Base-by-base conservation (phyloP, 352 stramenopile genomes). In the Phytophthora foliorum region DNA sequence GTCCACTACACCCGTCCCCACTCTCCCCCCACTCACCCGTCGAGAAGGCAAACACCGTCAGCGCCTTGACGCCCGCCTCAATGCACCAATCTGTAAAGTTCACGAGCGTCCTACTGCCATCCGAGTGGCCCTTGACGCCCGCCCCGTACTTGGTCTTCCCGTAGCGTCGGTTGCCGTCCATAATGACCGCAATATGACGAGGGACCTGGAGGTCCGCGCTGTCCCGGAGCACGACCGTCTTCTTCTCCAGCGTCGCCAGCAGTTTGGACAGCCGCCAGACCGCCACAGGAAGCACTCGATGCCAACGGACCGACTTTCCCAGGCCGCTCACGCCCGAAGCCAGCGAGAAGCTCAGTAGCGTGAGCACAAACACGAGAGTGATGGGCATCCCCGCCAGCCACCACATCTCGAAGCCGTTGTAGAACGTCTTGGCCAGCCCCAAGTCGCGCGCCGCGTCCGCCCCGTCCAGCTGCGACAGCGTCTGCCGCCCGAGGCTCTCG, bases 11-110 rank as follows among this genome's bases (percentile, higher is more conserved):
- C 2, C 10, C 34, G 31, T 13, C 45, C 41, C 60, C 67, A 24
- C 25, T 42, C 31, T 29, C 16, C 32, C 13, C 7, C 32, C 8
- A 34, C 46, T 29, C 62, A 92, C 83, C 94, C 16, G 95, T 98
- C 14, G 92, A 98, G 75, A 99, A 99, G 8, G 92, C 96, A 72
- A 97, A 99, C 4, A 99, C 80, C 10, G 96, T 99, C 22, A 99
- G 81, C 44, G 95, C 82, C 51, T 95, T 65, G 32, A 99, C 84
- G 14, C 88, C 90, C 0, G 86, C 77, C 16, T 94, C 90, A n/a
- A 98, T 94, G 67, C 97, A 99, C 98, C 97, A 99, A 62, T 98
- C 93, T 25, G 93, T 92, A 76, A 99, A 99, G 41, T 97, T 84
- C 9, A 98, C 93, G 17, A 99, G 82, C 63, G 94, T 98, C 78